phyloP scores from a whole-genome alignment of 169 alveolate genomes.

The Eimeria brunetti region DNA sequence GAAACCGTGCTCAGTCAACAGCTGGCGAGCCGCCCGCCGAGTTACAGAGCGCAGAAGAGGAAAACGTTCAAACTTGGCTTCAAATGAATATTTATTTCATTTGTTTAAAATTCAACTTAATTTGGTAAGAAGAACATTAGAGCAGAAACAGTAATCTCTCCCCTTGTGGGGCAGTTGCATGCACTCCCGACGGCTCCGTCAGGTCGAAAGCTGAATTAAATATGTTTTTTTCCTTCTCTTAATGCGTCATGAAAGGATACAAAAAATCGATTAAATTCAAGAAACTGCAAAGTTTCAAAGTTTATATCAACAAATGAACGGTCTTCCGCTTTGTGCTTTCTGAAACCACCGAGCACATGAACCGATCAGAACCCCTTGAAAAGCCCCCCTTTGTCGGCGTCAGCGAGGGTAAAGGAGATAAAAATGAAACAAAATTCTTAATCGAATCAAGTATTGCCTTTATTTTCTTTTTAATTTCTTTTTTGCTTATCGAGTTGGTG shows the following conservation, averaged over 20 bases:
- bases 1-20: neutral
- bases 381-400: neutral
- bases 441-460: too few relatives aligned
- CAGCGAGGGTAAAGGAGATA: neutral
- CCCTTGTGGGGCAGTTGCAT: constrained; percentile 47
- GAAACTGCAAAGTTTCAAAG: neutral
- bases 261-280: neutral
- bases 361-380: neutral
- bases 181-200: neutral
- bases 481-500: neutral
- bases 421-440: neutral
- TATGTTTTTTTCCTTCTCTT: neutral
- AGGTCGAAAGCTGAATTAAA: neutral
- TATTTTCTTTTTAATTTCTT: neutral
- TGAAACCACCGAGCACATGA: neutral
- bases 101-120: neutral
- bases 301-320: neutral
- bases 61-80: neutral
- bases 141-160: neutral
- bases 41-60: neutral
- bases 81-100: neutral
- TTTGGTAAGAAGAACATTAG: neutral
- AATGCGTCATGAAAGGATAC: neutral
- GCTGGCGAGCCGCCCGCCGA: neutral
- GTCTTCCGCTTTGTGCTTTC: neutral